Evolutionary conservation across 441 rosid genomes (phyloP).

Genomic region (Erodium trifolium): DNA sequence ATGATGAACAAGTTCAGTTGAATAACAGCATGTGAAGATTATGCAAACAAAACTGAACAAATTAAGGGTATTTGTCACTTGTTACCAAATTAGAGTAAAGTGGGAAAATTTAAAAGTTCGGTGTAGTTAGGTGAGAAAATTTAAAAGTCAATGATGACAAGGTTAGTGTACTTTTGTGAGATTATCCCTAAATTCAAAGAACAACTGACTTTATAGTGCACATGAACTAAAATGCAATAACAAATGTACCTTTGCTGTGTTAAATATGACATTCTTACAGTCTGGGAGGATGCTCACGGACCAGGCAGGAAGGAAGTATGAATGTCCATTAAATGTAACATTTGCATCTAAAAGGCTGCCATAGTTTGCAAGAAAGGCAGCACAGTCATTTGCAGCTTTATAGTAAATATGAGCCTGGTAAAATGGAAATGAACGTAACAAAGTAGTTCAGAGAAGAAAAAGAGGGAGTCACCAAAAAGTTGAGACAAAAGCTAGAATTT

Average conservation of each 20-base stretch:
- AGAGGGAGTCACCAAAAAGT: background rate
- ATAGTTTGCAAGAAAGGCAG: slow-evolving; percentile 58
- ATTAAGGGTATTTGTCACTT: too few species aligned
- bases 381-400: slow-evolving; percentile 43
- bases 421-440: slow-evolving; percentile 2
- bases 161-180: too few species aligned
- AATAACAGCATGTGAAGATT: background rate
- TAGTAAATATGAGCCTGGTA: slow-evolving; percentile 54
- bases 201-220: background rate
- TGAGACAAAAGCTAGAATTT: background rate
- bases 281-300: slow-evolving; percentile 73
- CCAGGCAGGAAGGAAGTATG: slow-evolving; percentile 64
- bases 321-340: slow-evolving; percentile 40
- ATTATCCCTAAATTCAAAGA: background rate
- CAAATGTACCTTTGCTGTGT: slow-evolving; percentile 51
- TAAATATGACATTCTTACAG: slow-evolving; percentile 46
- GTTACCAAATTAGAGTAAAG: too few species aligned
- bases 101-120: too few species aligned
- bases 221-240: background rate
- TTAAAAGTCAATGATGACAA: background rate
- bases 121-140: background rate
- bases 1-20: background rate
- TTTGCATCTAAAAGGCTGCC: slow-evolving; percentile 38
- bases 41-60: background rate
- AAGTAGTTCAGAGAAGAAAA: background rate